Evolutionary conservation across 2,329 filamentous ascomycete species (phyloP), one percentile per base, ranked within the genome.

Genomic region (Microdochium paspali): DNA sequence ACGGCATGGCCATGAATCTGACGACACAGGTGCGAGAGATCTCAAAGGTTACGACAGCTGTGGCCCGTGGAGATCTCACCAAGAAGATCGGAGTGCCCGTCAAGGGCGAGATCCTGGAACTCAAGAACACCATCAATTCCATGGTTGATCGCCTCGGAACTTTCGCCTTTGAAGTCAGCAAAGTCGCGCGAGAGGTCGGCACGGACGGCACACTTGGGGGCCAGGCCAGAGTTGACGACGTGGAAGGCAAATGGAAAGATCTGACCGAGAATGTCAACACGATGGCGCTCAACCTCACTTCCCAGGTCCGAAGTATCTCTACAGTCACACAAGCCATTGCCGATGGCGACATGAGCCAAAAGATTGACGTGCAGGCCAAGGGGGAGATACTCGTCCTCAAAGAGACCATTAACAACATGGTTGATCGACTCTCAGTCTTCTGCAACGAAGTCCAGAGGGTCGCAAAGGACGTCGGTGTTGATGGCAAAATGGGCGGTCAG

Each of bases 351-450:
- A 89, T 97, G 80, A 94, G 87, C 66, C 87, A 90, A 66, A 93
- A 93, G 70, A 95, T 97, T 58, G 87, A 95, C 54, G 91, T 97
- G 7, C 86, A 95, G 58, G 91, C 91, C 47, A 90, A 91, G 66
- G 91, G 91, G 67, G 91, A 97, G 67, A 95, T 97, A 54, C 79
- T 93, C 54, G 84, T 95, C 2, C 71, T 97, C 46, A 96, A 96
- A 64, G 89, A 94, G 61, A 97, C 91, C 40, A 95, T 96, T 71
- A 96, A 96, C 65, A 91, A 96, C 81, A 96, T 96, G 91, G 91
- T 97, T 54, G 90, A 90, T 63, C 82, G 91, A 53, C 72, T 98
- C 45, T 94, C 93, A 50, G 91, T 91, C 54, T 97, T 96, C 79
- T 95, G 90, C 48, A 90, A 94, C 56, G 90, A 95, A 62, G 86